Base-by-base conservation (phyloP, 2,329 filamentous ascomycete species). In the Curvularia sp. region DNA sequence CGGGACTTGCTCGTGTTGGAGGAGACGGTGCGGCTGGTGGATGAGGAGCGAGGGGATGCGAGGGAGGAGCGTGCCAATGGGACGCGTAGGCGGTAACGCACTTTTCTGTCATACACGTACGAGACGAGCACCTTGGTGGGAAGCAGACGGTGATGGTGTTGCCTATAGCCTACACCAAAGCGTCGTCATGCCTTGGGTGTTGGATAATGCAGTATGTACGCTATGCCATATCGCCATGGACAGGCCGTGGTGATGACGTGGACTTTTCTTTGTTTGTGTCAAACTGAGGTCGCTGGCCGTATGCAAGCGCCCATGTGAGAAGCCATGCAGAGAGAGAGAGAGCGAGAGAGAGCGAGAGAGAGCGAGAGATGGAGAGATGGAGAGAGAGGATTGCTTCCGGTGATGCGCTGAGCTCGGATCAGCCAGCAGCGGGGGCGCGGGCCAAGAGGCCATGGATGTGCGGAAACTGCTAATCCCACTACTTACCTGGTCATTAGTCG, bases 1-100 rank as follows among this genome's bases (percentile, higher is more conserved):
- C 65, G 77, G 46, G 77, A 79, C 49, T 46, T 79, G 57, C 42
- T 79, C 53, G 76, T 79, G 38, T 53, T 79, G 59, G 77, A 79
- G 62, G 77, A 79, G 63, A 79, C 77, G 23, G 46, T 78, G 51
- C 65, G 76, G 53, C 53, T 79, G 61, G 76, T 71, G 9, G 75
- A 78, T 45, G 66, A 57, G 36, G 51, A 64, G 52, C 64, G 54
- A 27, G 66, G 53, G 2, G 59, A 55, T 15, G 50, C 53, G 53
- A 64, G 54, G 30, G 68, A 52, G 5, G 59, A 66, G 38, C 68
- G 67, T 48, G 74, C 73, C 5, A 77, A 74, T 60, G 75, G 74
- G 13, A 74, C 71, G 18, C 60, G 64, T 51, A 66, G 62, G 23
- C 65, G 53, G 60, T 55, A 38, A 41, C 21, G 19, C 6, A 23